Evolutionary conservation across 2,329 filamentous ascomycete genomes (phyloP).

Genomic region (Periconia sp.): DNA sequence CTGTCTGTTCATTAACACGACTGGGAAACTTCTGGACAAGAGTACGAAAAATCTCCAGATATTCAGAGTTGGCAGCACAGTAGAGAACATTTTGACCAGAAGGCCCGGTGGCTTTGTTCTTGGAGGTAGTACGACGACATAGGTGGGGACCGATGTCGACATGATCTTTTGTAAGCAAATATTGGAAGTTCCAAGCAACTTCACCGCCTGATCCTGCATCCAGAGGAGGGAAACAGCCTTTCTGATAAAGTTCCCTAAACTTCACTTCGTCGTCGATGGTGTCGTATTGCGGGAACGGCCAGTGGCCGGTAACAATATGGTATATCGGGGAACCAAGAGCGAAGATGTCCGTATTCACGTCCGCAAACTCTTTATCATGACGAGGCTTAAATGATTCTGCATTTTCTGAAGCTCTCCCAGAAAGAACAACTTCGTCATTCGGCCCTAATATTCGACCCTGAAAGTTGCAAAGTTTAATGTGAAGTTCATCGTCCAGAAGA

Average conservation of each 20-base stretch:
- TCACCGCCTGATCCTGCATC: constrained; percentile 10
- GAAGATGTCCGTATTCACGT: constrained; percentile 27
- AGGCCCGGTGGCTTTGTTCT: no score
- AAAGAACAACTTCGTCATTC: not conserved
- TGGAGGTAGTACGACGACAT: no score
- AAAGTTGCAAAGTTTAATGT: constrained; percentile 21
- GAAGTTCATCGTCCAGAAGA: constrained; percentile 6
- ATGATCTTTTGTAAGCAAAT: no score
- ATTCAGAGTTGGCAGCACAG: no score
- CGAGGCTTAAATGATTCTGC: constrained; percentile 26
- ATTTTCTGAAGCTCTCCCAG: constrained; percentile 18
- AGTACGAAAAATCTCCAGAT: no score
- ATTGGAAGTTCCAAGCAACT: constrained; percentile 22
- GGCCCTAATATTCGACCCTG: constrained; percentile 15
- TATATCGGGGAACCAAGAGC: constrained; percentile 29
- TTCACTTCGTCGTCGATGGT: constrained; percentile 21
- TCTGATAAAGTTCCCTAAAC: constrained; percentile 17
- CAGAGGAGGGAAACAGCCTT: constrained; percentile 15
- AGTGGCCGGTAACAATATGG: constrained; percentile 20
- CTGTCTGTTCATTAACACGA: no score
- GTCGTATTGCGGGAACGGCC: constrained; percentile 22
- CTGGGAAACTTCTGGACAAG: no score
- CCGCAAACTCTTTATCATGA: constrained; percentile 13
- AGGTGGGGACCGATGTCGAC: no score
- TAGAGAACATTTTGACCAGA: no score